A percentile compares a stretch with the other conserved stretches of the same genome.
These are phyloP conservation scores for Backusella sp. DNA, from an alignment of 192 early-diverging fungal species.

Conservation along the genomic window DNA sequence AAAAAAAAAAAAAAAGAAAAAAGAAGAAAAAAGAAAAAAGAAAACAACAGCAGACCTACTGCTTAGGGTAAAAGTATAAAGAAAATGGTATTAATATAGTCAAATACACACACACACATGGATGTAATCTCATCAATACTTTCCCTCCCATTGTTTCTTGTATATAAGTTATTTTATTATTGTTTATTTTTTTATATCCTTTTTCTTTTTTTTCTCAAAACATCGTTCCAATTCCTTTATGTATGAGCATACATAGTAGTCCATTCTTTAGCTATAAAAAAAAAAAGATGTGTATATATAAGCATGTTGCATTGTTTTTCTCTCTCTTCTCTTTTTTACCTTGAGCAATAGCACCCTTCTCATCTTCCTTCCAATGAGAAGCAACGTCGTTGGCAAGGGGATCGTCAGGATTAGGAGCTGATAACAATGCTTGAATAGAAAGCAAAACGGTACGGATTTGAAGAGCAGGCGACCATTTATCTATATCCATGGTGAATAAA, in stretches of 20 bases:
- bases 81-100: too few species aligned
- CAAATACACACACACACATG: too few species aligned
- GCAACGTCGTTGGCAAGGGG: constrained; percentile 98
- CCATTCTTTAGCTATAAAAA: constrained; percentile 25
- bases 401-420: constrained; percentile 98
- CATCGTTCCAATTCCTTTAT: not conserved
- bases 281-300: not conserved
- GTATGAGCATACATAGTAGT: constrained; percentile 26
- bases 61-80: too few species aligned
- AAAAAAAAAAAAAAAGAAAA: not conserved
- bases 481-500: constrained; percentile 39
- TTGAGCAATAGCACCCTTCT: constrained; percentile 85
- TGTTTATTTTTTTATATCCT: not conserved
- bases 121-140: too few species aligned
- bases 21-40: too few species aligned
- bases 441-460: constrained; percentile 98
- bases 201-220: not conserved
- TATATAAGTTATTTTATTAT: not conserved
- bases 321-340: constrained; percentile 33
- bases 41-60: too few species aligned
- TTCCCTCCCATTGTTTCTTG: not conserved
- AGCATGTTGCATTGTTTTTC: not conserved
- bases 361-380: constrained; percentile 98
- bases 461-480: constrained; percentile 98
- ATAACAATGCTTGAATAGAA: constrained; percentile 95